A percentile compares a stretch with the other conserved stretches of the same genome.
phyloP scores from a whole-genome alignment of 176 grass and related monocot genomes.

The Pharus latifolius region DNA sequence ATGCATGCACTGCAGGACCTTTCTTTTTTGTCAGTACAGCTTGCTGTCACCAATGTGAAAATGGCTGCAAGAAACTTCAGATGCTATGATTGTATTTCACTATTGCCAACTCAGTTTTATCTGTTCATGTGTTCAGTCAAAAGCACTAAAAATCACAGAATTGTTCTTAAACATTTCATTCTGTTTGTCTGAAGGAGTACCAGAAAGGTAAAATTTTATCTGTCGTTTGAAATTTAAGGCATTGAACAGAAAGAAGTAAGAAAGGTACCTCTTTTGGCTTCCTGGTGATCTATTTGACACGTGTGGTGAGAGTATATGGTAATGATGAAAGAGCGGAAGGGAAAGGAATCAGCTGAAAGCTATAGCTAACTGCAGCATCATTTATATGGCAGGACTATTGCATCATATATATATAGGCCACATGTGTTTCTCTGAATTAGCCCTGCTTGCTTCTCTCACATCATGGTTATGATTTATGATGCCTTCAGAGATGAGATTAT shows the following conservation, averaged over 20 bases:
- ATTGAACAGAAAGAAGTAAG: not conserved
- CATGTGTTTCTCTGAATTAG: constrained; percentile 18
- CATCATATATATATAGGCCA: constrained; percentile 13
- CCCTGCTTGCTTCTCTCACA: constrained; percentile 14
- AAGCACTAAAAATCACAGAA: too few relatives aligned
- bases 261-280: constrained; percentile 33
- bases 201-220: too few relatives aligned
- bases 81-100: constrained; percentile 14
- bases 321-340: constrained; percentile 2
- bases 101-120: too few relatives aligned
- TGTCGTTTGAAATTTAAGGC: constrained; percentile 15
- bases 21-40: constrained; percentile 19
- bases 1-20: not conserved
- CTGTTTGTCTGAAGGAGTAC: too few relatives aligned
- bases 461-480: too few relatives aligned
- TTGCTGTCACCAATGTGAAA: constrained; percentile 41
- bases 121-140: not conserved
- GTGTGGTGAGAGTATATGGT: constrained; percentile 16
- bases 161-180: too few relatives aligned
- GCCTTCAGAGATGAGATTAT: not conserved
- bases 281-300: constrained; percentile 36
- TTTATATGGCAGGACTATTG: constrained; percentile 12
- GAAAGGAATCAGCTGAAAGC: constrained; percentile 62
- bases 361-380: constrained; percentile 84
- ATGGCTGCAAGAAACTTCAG: constrained; percentile 22